Evolutionary conservation across 2,329 filamentous ascomycete species (phyloP).

Genomic region (Teratosphaeria viscida): DNA sequence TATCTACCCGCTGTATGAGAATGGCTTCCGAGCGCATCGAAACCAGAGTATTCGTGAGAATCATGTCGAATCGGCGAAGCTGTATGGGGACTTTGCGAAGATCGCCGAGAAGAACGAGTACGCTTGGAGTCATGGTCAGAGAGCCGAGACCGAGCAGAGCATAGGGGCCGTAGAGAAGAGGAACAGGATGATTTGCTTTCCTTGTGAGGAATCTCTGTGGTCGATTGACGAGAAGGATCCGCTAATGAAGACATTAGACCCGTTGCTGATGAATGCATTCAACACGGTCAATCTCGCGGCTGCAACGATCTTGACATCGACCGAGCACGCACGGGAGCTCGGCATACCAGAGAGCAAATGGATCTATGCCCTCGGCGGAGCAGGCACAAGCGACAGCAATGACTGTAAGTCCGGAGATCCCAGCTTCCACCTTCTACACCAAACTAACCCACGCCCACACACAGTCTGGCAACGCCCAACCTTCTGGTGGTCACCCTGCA

Average conservation of each 20-base stretch:
- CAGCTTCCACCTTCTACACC: background rate
- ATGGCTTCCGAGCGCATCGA: slow-evolving; percentile 48
- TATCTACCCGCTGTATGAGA: slow-evolving; percentile 58
- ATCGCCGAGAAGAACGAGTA: slow-evolving; percentile 43
- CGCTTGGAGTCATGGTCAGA: slow-evolving; percentile 48
- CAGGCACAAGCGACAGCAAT: slow-evolving; percentile 48
- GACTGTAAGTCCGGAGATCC: slow-evolving; percentile 36
- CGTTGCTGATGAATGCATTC: slow-evolving; percentile 61
- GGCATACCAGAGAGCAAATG: slow-evolving; percentile 46
- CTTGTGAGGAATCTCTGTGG: slow-evolving; percentile 37
- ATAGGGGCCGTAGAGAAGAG: slow-evolving; percentile 46
- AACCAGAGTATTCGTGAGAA: slow-evolving; percentile 47
- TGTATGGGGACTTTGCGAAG: slow-evolving; percentile 53
- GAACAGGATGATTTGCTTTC: slow-evolving; percentile 59
- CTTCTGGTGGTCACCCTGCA: slow-evolving; percentile 48
- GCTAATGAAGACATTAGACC: slow-evolving; percentile 37
- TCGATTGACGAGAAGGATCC: background rate
- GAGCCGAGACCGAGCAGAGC: slow-evolving; percentile 34
- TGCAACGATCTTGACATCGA: slow-evolving; percentile 51
- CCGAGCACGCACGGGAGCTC: slow-evolving; percentile 43
- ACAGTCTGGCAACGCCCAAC: slow-evolving; percentile 53
- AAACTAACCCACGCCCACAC: slow-evolving; percentile 16
- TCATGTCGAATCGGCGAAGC: slow-evolving; percentile 45
- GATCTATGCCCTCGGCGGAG: slow-evolving; percentile 55
- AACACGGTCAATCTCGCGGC: slow-evolving; percentile 57